These are phyloP conservation scores for Aspergillus texensis DNA, from an alignment of 2,329 filamentous ascomycete species.

Conservation along the genomic window DNA sequence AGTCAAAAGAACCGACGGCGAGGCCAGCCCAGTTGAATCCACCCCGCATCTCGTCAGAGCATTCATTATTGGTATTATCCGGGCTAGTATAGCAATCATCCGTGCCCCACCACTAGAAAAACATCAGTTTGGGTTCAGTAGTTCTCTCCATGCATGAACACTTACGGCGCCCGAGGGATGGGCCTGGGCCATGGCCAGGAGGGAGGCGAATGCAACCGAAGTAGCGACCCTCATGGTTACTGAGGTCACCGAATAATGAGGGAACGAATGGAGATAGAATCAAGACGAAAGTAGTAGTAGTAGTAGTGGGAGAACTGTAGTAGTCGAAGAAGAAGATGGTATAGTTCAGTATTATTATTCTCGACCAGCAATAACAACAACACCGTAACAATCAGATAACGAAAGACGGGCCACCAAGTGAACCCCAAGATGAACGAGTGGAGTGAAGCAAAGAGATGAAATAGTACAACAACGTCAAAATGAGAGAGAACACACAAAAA, in stretches of 20 bases:
- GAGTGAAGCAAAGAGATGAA: conserved; percentile 25
- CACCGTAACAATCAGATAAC: conserved; percentile 3
- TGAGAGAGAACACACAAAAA: conserved; percentile 26
- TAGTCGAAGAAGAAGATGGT: conserved; percentile 22
- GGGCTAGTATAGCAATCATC: conserved; percentile 66
- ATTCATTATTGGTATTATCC: conserved; percentile 74
- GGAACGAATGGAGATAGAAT: conserved; percentile 24
- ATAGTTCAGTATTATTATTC: conserved; percentile 22
- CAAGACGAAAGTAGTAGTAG: conserved; percentile 1
- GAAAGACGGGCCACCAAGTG: conserved; percentile 17
- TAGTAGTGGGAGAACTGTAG: conserved; percentile 32
- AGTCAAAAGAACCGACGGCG: conserved; percentile 60
- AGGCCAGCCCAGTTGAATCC: conserved; percentile 76
- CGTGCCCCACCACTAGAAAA: conserved; percentile 51
- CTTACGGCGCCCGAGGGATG: conserved; percentile 45
- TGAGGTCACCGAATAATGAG: not conserved
- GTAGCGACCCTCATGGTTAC: conserved; percentile 31
- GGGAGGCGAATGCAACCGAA: conserved; percentile 32
- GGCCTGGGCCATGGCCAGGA: conserved; percentile 51
- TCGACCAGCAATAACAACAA: conserved; percentile 21
- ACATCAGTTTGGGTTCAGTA: conserved; percentile 5
- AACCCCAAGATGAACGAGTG: conserved; percentile 44
- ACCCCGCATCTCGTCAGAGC: conserved; percentile 66
- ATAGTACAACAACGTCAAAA: conserved; percentile 21
- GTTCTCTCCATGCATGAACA: conserved; percentile 18